These are phyloP conservation scores for Penicillium sp. DNA, from an alignment of 2,329 filamentous ascomycete genomes.

Conservation along the genomic window DNA sequence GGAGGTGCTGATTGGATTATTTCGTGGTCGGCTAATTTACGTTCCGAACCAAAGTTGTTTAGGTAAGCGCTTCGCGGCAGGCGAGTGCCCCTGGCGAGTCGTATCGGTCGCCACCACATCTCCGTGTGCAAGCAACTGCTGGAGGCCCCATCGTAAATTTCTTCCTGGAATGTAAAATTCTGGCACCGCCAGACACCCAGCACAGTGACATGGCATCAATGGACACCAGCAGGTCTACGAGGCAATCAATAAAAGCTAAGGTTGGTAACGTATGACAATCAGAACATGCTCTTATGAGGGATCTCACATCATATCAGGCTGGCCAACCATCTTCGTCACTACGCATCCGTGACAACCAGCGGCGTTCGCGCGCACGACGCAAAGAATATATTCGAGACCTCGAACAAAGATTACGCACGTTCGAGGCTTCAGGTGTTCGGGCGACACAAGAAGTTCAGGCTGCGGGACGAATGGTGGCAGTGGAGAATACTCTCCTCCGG, in stretches of 20 bases:
- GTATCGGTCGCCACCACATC: too few relatives aligned
- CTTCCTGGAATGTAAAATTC: too few relatives aligned
- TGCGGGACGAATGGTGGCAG: constrained; percentile 69
- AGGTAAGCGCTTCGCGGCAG: not conserved
- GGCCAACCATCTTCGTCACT: not conserved
- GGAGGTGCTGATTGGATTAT: not conserved
- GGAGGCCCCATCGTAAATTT: too few relatives aligned
- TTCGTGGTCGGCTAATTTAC: not conserved
- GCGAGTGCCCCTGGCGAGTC: not conserved
- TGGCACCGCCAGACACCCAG: too few relatives aligned
- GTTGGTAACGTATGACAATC: constrained; percentile 2
- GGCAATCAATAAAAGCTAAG: too few relatives aligned
- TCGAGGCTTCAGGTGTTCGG: constrained; percentile 68
- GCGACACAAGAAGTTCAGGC: constrained; percentile 72
- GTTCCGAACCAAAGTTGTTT: not conserved
- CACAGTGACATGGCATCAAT: too few relatives aligned
- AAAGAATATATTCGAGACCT: constrained; percentile 40
- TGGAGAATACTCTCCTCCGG: constrained; percentile 71
- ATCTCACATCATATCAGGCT: not conserved
- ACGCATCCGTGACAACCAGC: not conserved
- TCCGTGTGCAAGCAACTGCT: too few relatives aligned
- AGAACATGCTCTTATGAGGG: too few relatives aligned
- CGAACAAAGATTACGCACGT: constrained; percentile 66
- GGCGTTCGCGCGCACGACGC: not conserved
- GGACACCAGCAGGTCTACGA: too few relatives aligned